Evolutionary conservation across 2,329 filamentous ascomycete species (phyloP), one percentile per base, ranked within the genome.

Genomic region (Cadophora sp.): DNA sequence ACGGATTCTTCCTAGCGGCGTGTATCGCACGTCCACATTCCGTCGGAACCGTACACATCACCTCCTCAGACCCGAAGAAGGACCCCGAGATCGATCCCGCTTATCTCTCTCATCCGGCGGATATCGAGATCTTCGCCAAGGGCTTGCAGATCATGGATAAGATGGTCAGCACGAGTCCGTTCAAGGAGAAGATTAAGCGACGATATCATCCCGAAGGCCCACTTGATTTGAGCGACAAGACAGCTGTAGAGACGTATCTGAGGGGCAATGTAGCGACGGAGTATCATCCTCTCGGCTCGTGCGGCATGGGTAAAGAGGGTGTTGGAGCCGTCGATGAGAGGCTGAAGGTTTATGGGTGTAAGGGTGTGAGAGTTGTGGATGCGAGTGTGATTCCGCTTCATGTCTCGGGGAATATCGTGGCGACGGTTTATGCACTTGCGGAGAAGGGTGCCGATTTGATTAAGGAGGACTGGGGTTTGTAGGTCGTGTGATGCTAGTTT

Each of bases 41-140:
- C 4, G 36, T 41, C 20, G 56, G 56, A 8, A 59, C 56, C 7
- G 39, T 59, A 2, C 56, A 59, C 24, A 30, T 45, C 39, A 30
- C 20, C 8, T 59, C 56, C 16, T 43, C 33, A 6, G 56, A 59
- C 39, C 56, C 39, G 4, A 43, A 41, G 13, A 24, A 22, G 2
- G 33, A 41, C 18, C 56, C 56, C 2, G 43, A 9, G 20, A 59
- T 59, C 11, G 56, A 59, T 30, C 56, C 56, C 3, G 56, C 36
- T 13, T 59, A 59, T 16, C 27, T 59, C 2, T 41, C 50, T 2
- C 55, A 58, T 20, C 36, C 33, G 8, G 51, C 47, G 3, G 62
- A 64, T 58, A 43, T 53, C 11, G 56, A 64, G 51, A 59, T 64
- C 41, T 41, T 64, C 7, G 39, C 62, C 7, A 53, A 53, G n/a